phyloP scores from a whole-genome alignment of 2,329 filamentous ascomycete genomes.

The Aspergillus fischeri region DNA sequence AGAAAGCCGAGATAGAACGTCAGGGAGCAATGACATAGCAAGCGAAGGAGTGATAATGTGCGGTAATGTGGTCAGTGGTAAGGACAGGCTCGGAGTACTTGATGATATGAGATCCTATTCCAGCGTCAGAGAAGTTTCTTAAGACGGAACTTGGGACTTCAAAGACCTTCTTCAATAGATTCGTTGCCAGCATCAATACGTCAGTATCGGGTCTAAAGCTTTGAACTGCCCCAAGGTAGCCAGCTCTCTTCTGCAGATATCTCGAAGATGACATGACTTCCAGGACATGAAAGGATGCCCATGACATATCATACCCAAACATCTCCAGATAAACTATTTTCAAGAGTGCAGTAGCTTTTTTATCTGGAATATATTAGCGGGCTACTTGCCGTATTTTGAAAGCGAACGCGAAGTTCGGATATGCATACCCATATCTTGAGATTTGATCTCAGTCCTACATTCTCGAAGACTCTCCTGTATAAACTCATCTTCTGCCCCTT shows the following conservation, averaged over 20 bases:
- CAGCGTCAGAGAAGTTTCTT: conserved; percentile 10
- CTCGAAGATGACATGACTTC: conserved; percentile 98
- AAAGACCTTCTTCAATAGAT: conserved; percentile 82
- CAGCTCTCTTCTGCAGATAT: conserved; percentile 90
- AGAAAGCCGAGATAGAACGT: conserved; percentile 78
- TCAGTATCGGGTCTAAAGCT: conserved; percentile 95
- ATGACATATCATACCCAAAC: conserved; percentile 99
- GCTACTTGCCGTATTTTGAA: background rate
- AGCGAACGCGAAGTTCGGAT: conserved; percentile 1
- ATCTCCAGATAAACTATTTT: conserved; percentile 98
- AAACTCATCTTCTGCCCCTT: conserved; percentile 91
- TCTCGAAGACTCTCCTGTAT: conserved; percentile 91
- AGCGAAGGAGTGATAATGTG: conserved; percentile 92
- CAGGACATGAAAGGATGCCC: conserved; percentile 96
- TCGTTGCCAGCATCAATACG: conserved; percentile 95
- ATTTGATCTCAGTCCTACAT: conserved; percentile 88
- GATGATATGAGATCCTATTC: conserved; percentile 56
- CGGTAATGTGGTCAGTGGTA: conserved; percentile 85
- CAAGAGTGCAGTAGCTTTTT: conserved; percentile 91
- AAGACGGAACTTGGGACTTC: background rate
- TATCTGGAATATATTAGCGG: conserved; percentile 52
- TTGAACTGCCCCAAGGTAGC: conserved; percentile 91
- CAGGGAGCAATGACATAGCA: conserved; percentile 81
- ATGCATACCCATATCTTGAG: conserved; percentile 80
- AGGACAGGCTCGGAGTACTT: conserved; percentile 70